phyloP scores from a whole-genome alignment of 495 filamentous ascomycete species.

The Neurospora sp. region DNA sequence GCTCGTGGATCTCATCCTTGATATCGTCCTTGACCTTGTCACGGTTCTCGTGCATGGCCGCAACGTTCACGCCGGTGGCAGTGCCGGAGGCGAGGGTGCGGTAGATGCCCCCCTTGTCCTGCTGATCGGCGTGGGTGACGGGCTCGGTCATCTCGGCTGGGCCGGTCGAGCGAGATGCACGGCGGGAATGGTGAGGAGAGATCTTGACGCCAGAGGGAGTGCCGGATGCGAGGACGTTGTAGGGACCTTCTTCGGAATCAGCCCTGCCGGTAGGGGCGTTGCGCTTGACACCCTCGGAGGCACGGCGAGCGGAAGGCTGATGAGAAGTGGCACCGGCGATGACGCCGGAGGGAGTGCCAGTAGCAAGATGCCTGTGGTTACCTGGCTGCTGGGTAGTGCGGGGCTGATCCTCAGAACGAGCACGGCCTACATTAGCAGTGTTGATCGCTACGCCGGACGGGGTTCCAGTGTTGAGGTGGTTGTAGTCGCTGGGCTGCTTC shows the following conservation, averaged over 20 bases:
- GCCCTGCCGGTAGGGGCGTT: not conserved
- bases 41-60: not conserved
- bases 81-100: conserved; percentile 22
- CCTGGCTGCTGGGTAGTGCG: not conserved
- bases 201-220: conserved; percentile 20
- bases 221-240: conserved; percentile 15
- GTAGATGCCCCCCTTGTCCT: conserved; percentile 16
- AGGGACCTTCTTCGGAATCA: not conserved
- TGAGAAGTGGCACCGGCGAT: not conserved
- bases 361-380: conserved; percentile 1
- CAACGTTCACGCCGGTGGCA: conserved; percentile 18
- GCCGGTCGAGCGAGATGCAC: not conserved
- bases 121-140: not conserved
- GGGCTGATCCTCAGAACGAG: not conserved
- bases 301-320: not conserved
- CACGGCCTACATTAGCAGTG: not conserved
- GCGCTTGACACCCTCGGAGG: not conserved
- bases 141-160: conserved; percentile 3
- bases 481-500: conserved; percentile 15
- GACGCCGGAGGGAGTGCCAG: not conserved
- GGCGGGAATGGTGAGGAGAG: not conserved
- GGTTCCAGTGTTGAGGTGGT: conserved; percentile 18
- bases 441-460: conserved; percentile 21
- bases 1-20: not conserved
- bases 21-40: not conserved